Percentiles rank a stretch among this genome's conserved stretches.
phyloP scores from a whole-genome alignment of 371 early-diverging fungal species.

The Funneliformis caledonium region DNA sequence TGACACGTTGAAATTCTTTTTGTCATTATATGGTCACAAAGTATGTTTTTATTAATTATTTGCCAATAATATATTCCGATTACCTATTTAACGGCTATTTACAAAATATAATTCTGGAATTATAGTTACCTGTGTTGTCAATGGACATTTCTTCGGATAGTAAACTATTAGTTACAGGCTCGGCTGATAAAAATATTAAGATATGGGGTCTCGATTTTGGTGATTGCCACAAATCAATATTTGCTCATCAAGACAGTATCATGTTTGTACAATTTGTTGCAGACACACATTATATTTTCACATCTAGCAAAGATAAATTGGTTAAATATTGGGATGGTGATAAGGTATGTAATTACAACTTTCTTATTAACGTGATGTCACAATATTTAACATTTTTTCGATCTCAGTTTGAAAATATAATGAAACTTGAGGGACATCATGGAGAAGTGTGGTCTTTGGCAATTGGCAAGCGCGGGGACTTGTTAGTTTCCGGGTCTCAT shows the following conservation, averaged over 20 bases:
- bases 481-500: constrained; percentile 85
- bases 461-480: constrained; percentile 84
- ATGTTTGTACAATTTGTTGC: constrained; percentile 87
- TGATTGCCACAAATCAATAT: constrained; percentile 94
- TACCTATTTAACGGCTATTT: constrained; percentile 48
- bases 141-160: constrained; percentile 97
- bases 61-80: background rate
- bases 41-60: constrained; percentile 39
- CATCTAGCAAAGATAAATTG: constrained; percentile 85
- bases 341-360: constrained; percentile 56
- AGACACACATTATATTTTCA: constrained; percentile 95
- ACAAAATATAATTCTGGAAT: background rate
- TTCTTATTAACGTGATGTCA: background rate
- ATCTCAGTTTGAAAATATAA: constrained; percentile 85
- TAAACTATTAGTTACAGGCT: constrained; percentile 85
- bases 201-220: constrained; percentile 99
- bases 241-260: constrained; percentile 93
- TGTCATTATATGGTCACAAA: constrained; percentile 96
- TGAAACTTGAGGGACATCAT: constrained; percentile 89
- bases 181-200: constrained; percentile 96
- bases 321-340: constrained; percentile 98
- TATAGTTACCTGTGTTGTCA: constrained; percentile 82
- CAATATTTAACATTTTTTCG: background rate
- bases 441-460: constrained; percentile 94
- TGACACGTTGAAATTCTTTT: constrained; percentile 94